Evolutionary conservation across 192 early-diverging fungal species (phyloP), one percentile per base, ranked within the genome.

Genomic region (Physocladia obscura): DNA sequence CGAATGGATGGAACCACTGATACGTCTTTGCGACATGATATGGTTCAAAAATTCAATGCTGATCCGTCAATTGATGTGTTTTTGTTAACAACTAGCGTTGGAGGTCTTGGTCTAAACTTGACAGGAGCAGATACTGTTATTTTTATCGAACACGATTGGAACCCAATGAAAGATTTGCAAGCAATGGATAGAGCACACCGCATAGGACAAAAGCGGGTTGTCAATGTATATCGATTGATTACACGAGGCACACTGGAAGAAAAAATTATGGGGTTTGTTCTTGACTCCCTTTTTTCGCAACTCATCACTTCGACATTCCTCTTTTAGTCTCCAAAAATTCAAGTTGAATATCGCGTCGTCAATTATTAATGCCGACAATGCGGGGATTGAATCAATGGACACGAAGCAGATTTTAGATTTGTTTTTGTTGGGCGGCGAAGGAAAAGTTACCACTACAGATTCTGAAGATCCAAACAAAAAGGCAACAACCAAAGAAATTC

Each of bases 111-210:
- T 1, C 80, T 99, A 6, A 99, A 98, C 62, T 79, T 99, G 68
- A 99, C 97, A 4, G 97, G 95, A 3, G 97, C 97, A n/a, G 97
- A 99, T 64, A 97, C 95, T 2, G 97, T 99, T 0, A 96, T 99
- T 32, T 97, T 99, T 85, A 92, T 98, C 8, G 97, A 99, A 74
- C 97, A 98, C 72, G 97, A 99, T 70, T 99, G 96, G 89, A 99
- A 99, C 73, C 97, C 97, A 4, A 95, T 95, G 84, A 98, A 95
- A 78, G 97, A 99, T 80, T 76, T 97, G 61, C 97, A 99, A 76
- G 97, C 97, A 1, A 98, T 98, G 97, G 97, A 99, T 78, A 89
- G 97, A 39, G 97, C 95, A 0, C 97, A 99, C 79, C 91, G 97
- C 30, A 89, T 99, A 58, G 97, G 97, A 21, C 97, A 99, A 76